Conservation (phyloP, 495 filamentous ascomycete species). For the Hypomontagnella submonticulosa region DNA sequence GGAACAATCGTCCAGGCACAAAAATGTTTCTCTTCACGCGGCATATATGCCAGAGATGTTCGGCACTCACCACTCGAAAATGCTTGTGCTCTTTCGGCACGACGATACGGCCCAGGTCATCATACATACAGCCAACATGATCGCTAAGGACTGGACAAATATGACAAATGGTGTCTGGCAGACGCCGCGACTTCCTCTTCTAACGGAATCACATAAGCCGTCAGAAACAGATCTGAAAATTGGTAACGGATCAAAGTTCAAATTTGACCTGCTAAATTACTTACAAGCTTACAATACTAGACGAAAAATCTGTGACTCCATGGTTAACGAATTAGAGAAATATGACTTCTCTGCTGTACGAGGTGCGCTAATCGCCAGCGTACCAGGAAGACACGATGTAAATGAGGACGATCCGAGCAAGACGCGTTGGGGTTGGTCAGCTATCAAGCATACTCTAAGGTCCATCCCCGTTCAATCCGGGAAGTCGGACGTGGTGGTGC, state of each 20-base stretch:
- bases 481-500: slow-evolving; percentile 71
- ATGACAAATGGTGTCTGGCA: slow-evolving; percentile 89
- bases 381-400: slow-evolving; percentile 72
- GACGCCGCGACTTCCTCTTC: slow-evolving; percentile 75
- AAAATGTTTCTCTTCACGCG: slow-evolving; percentile 75
- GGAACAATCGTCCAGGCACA: slow-evolving; percentile 68
- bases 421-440: slow-evolving; percentile 80
- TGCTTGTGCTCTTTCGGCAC: slow-evolving; percentile 82
- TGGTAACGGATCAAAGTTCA: slow-evolving; percentile 77
- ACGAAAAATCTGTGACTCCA: slow-evolving; percentile 56
- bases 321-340: slow-evolving; percentile 66
- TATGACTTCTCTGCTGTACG: slow-evolving; percentile 78
- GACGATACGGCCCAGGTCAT: slow-evolving; percentile 82
- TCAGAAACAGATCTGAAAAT: slow-evolving; percentile 39
- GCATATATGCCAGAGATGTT: slow-evolving; percentile 89
- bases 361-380: slow-evolving; percentile 80
- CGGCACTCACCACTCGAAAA: slow-evolving; percentile 84
- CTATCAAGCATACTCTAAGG: slow-evolving; percentile 68
- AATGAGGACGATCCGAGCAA: slow-evolving; percentile 53
- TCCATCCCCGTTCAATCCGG: slow-evolving; percentile 57
- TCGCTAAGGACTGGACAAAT: slow-evolving; percentile 83
- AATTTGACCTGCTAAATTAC: slow-evolving; percentile 78
- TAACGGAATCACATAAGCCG: background rate
- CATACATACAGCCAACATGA: slow-evolving; percentile 93
- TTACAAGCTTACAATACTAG: slow-evolving; percentile 71